Conservation (phyloP, 1,284 basidiomycete genomes). For the Ceratobasidium papillatum region DNA sequence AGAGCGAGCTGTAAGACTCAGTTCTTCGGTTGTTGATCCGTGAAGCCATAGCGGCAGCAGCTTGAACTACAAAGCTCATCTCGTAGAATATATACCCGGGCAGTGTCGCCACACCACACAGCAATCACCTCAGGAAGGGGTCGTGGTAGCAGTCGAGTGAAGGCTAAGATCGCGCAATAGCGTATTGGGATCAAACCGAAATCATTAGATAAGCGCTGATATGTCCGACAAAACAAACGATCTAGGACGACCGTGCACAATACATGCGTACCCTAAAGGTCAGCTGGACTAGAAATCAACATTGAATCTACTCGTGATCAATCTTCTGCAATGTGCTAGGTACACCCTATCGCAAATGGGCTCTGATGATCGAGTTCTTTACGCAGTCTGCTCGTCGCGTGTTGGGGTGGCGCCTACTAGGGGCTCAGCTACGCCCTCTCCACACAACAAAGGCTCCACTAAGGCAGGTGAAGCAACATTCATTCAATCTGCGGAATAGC, state of each 20-base stretch:
- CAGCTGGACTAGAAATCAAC: not conserved
- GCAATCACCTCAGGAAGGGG: slow-evolving; percentile 5
- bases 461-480: no score
- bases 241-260: not conserved
- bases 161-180: slow-evolving; percentile 12
- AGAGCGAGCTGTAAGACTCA: slow-evolving; percentile 26
- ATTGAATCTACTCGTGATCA: not conserved
- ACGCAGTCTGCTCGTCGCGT: not conserved
- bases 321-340: slow-evolving; percentile 13
- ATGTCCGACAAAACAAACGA: not conserved
- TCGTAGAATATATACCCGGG: slow-evolving; percentile 6
- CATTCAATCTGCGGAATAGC: no score
- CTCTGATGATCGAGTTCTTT: not conserved
- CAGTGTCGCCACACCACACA: slow-evolving; percentile 13
- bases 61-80: not conserved
- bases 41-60: slow-evolving; percentile 27
- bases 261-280: not conserved
- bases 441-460: not conserved
- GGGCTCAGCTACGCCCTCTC: not conserved
- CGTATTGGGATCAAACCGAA: slow-evolving; percentile 20
- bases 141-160: slow-evolving; percentile 1
- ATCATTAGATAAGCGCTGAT: not conserved
- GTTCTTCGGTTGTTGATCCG: slow-evolving; percentile 16
- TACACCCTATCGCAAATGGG: not conserved
- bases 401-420: not conserved